Conservation (phyloP, 108 stramenopile species). For the Discostella stelligeroides region DNA sequence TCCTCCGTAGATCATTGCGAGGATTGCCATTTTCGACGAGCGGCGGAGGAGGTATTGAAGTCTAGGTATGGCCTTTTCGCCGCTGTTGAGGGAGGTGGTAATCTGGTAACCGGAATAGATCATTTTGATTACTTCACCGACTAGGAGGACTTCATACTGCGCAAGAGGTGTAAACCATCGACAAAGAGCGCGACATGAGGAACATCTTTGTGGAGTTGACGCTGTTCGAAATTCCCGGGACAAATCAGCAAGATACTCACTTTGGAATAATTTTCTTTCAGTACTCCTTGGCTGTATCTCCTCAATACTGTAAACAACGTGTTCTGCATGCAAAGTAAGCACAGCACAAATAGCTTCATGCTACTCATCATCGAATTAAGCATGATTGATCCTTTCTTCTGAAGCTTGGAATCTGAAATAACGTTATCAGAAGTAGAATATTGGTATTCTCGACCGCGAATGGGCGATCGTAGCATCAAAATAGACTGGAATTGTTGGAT, state of each 20-base stretch:
- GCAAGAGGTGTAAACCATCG: too few species aligned
- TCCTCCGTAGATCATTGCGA: slow-evolving; percentile 87
- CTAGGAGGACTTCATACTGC: slow-evolving; percentile 78
- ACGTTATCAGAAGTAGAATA: too few species aligned
- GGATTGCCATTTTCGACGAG: slow-evolving; percentile 84
- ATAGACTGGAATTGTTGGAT: too few species aligned
- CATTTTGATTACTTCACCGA: slow-evolving; percentile 82
- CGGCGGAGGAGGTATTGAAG: slow-evolving; percentile 63
- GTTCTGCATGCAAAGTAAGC: slow-evolving; percentile 81
- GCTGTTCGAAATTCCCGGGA: too few species aligned
- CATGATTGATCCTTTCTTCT: slow-evolving; percentile 24
- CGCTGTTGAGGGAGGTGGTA: slow-evolving; percentile 44
- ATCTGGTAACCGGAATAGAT: slow-evolving; percentile 65
- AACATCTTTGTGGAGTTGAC: too few species aligned
- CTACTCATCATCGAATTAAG: slow-evolving; percentile 56
- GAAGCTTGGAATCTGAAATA: slow-evolving; percentile 2
- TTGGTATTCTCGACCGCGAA: too few species aligned
- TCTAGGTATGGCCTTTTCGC: slow-evolving; percentile 27
- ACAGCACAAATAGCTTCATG: slow-evolving; percentile 66
- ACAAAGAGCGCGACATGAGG: background rate
- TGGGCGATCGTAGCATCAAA: too few species aligned
- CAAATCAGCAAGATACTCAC: slow-evolving; percentile 51
- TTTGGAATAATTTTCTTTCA: slow-evolving; percentile 85
- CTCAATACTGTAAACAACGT: slow-evolving; percentile 88
- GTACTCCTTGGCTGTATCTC: slow-evolving; percentile 80